Conservation (phyloP, 192 early-diverging fungal genomes). For the Gryganskiella cystojenkinii region DNA sequence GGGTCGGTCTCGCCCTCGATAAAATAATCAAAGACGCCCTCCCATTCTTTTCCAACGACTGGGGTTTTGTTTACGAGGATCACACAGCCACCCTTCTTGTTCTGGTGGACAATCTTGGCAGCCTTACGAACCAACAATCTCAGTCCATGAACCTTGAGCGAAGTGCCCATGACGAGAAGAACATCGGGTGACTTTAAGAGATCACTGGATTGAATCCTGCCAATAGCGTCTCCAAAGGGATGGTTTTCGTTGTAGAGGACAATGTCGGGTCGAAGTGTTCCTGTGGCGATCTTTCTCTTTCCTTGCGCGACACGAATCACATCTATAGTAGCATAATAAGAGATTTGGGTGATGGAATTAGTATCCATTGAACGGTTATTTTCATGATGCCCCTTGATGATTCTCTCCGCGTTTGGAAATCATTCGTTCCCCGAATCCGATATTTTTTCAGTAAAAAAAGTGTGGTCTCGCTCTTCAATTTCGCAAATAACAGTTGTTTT, state of each 20-base stretch:
- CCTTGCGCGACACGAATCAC: conserved; percentile 69
- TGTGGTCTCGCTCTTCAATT: too few species aligned
- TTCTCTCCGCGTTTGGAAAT: neutral
- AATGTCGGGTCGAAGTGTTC: conserved; percentile 90
- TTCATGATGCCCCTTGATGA: neutral
- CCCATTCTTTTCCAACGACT: conserved; percentile 77
- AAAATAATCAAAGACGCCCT: conserved; percentile 81
- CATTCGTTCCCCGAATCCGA: too few species aligned
- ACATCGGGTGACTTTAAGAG: conserved; percentile 74
- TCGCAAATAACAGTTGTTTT: neutral
- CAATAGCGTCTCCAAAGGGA: conserved; percentile 75
- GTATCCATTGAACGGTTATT: neutral
- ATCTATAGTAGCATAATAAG: conserved; percentile 27
- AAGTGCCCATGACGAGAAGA: conserved; percentile 90
- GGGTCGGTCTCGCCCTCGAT: conserved; percentile 77
- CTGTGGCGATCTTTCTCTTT: conserved; percentile 80
- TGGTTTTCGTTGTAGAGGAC: conserved; percentile 97
- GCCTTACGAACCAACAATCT: conserved; percentile 80
- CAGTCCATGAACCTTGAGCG: conserved; percentile 84
- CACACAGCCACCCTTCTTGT: conserved; percentile 64
- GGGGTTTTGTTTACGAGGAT: conserved; percentile 84
- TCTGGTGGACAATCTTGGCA: conserved; percentile 67
- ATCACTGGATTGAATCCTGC: conserved; percentile 65
- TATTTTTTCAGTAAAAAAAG: too few species aligned
- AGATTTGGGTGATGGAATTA: neutral